Base-by-base conservation (phyloP, 208 protist species). In the Porcisia deanei region DNA sequence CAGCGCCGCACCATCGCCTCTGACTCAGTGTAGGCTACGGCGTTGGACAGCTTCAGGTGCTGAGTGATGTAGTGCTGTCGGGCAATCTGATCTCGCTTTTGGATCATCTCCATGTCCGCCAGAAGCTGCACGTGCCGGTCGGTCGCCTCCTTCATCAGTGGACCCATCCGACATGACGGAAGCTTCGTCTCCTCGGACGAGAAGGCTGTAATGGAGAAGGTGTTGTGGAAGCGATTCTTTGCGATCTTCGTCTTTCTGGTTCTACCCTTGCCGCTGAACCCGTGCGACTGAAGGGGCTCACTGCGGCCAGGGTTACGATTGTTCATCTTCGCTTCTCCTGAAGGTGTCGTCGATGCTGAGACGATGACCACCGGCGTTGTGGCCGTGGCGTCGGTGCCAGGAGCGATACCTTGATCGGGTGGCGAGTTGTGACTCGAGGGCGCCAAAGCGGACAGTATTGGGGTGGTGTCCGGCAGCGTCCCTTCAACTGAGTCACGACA, bases 1-100 rank as follows among this genome's bases (percentile, higher is more conserved):
- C 75, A 82, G 1, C 78, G 78, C 12, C 78, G 78, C 68, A 75
- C 55, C 78, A 82, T 82, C 16, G 67, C 57, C 30, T 82, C 78
- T 10, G 78, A 75, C 53, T 77, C 30, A 3, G 71, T 41, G 14
- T 75, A 53, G n/a, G 78, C 63, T 60, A 82, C 77, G 8, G 67
- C 68, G 49, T 75, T 82, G 20, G 73, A 57, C 43, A 82, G 58
- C 0, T 58, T 55, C 47, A 82, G 78, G 52, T 82, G 78, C 73
- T 82, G 78, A 25, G 74, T 73, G 14, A 75, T 45, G 67, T 82
- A 82, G 25, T 59, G 39, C 34, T 82, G 78, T 20, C 78, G 78
- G 2, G 73, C 72, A n/a, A 75, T 73, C 12, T n/a, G 52, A 53
- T 82, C 73, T 8, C 78, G 78, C 68, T 78, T 75, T 5, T 47